Percentiles rank a stretch among this genome's conserved stretches.
Conservation (phyloP, 2,329 filamentous ascomycete species). For the Paraphaeosphaeria minitans region DNA sequence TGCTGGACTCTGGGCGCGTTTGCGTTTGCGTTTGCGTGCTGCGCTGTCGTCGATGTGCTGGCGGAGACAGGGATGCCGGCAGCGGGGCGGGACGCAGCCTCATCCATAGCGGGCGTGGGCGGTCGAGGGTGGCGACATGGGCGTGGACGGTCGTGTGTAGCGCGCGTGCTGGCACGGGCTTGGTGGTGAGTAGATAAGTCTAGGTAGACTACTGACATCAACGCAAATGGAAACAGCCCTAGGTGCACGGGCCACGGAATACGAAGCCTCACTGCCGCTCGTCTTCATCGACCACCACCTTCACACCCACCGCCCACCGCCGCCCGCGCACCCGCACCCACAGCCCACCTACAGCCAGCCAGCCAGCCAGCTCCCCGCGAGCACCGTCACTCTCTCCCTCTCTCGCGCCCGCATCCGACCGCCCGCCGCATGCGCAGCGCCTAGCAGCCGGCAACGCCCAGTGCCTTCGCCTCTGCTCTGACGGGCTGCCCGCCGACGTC, state of each 20-base stretch:
- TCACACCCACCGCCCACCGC: constrained; percentile 1
- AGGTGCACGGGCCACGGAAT: not conserved
- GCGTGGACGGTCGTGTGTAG: constrained; percentile 4
- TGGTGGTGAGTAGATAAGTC: not conserved
- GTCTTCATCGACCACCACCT: not conserved
- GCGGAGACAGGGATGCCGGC: constrained; percentile 12
- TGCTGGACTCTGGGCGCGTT: constrained; percentile 67
- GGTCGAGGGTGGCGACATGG: constrained; percentile 24
- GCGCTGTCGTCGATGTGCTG: constrained; percentile 24
- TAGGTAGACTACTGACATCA: not conserved
- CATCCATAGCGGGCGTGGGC: constrained; percentile 40
- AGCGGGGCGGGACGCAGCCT: constrained; percentile 23
- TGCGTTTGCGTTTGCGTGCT: constrained; percentile 16
- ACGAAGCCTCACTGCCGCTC: not conserved
- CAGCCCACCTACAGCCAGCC: constrained; percentile 12
- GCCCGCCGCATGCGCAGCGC: constrained; percentile 36
- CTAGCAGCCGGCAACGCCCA: constrained; percentile 24
- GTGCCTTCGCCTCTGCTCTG: constrained; percentile 14
- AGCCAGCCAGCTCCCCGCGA: constrained; percentile 12
- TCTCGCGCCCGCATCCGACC: constrained; percentile 12
- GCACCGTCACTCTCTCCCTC: constrained; percentile 3
- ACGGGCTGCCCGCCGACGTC: constrained; percentile 15
- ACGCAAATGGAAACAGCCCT: not conserved
- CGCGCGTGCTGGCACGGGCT: constrained; percentile 1
- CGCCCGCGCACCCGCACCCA: constrained; percentile 9